Base-by-base conservation (phyloP, 768 basidiomycete species). In the Serendipita sp. region DNA sequence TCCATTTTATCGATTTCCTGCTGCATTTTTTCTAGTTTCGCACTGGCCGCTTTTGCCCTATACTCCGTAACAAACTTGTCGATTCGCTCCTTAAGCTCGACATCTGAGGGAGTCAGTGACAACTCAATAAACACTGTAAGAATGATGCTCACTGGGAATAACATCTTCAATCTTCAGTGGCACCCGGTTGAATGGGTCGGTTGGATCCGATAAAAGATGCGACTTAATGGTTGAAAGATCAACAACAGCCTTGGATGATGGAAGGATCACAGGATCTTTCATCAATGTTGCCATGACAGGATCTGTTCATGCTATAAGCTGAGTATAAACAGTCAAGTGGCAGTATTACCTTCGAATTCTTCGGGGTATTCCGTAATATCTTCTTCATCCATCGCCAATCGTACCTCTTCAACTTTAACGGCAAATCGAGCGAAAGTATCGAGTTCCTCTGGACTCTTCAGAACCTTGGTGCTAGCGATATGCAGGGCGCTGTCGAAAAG, bases 171-270 rank as follows among this genome's bases (percentile, higher is more conserved):
- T 83, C 8, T 77, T 74, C 32, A 96, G 77, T 1, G 95, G 91
- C 38, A 79, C 77, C 34, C 96, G 86, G 74, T 97, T 99, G 81
- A 98, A 99, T 0, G 96, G 96, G 74, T 99, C 96, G 63, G 84
- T 89, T 16, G 85, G 75, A 70, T 96, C 94, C 0, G 92, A 95
- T 18, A 99, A 77, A 41, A 97, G 76, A 73, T 96, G 93, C 0
- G 92, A 88, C 70, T 95, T 95, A 78, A 99, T 98, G 1, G 94
- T 97, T 1, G 88, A 79, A 28, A 89, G 83, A 73, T 99, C 96
- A 47, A 99, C 73, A 38, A 89, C 80, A 0, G 82, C 77, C 63
- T 78, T 79, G 1, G 94, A 97, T 0, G 88, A 85, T 0, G 96
- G 96, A 36, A 99, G 74, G 35, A 83, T 81, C 65, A 98, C 94